A percentile compares a stretch with the other conserved stretches of the same genome.
phyloP scores from a whole-genome alignment of 495 filamentous ascomycete species.

The Hypoxylon intermedium region DNA sequence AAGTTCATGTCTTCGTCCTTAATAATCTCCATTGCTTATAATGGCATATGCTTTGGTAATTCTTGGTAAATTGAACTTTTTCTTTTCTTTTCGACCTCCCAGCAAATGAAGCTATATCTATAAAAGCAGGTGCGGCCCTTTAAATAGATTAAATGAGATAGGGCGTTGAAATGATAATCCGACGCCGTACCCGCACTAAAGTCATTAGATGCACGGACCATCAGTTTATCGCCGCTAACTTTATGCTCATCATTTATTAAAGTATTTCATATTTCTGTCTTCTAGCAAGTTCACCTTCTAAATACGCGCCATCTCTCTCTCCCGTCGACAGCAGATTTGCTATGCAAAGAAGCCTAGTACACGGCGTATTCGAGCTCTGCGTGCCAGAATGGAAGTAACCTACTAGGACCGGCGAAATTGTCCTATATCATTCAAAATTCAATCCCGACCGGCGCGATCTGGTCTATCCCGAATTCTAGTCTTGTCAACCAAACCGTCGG shows the following conservation, averaged over 20 bases:
- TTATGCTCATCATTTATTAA: slow-evolving; percentile 12
- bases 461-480: slow-evolving; percentile 7
- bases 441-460: slow-evolving; percentile 26
- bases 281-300: slow-evolving; percentile 27
- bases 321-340: neutral
- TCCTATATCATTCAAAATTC: neutral
- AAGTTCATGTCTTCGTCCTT: too few species aligned
- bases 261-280: slow-evolving; percentile 1
- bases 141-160: slow-evolving; percentile 9
- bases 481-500: slow-evolving; percentile 7
- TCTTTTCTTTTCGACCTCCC: neutral
- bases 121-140: neutral
- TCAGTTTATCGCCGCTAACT: slow-evolving; percentile 8
- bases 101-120: neutral
- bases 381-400: slow-evolving; percentile 4
- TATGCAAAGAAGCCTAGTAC: neutral
- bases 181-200: slow-evolving; percentile 7
- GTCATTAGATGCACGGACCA: slow-evolving; percentile 24
- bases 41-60: neutral
- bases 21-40: neutral
- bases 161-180: slow-evolving; percentile 29
- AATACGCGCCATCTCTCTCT: slow-evolving; percentile 13
- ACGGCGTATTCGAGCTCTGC: neutral
- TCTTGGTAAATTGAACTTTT: neutral
- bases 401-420: neutral